phyloP scores from a whole-genome alignment of 129 eudicot genomes.

The Ambrosia trifida region DNA sequence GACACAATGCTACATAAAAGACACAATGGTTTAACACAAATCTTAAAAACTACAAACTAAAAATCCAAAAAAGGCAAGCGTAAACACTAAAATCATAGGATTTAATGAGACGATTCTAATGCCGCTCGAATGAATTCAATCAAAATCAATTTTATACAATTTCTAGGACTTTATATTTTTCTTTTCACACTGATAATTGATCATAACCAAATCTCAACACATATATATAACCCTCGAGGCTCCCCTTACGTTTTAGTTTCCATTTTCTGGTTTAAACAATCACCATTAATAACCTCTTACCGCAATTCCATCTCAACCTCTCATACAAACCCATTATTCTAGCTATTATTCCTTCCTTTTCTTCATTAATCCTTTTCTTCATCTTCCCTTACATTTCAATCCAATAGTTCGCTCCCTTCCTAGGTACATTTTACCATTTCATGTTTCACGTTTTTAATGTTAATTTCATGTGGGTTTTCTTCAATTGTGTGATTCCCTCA shows the following conservation, averaged over 20 bases:
- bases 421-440: background rate
- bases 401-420: background rate
- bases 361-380: constrained; percentile 8
- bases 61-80: no score
- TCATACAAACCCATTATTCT: constrained; percentile 6
- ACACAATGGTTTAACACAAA: no score
- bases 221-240: background rate
- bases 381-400: background rate
- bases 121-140: no score
- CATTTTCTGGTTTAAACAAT: background rate
- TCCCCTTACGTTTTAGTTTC: background rate
- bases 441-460: background rate
- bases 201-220: no score
- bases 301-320: constrained; percentile 14
- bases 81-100: no score
- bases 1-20: no score
- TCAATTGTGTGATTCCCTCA: background rate
- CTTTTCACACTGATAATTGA: no score
- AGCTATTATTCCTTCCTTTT: constrained; percentile 8
- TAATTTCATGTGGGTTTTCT: background rate
- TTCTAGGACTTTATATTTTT: no score
- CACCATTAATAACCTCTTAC: constrained; percentile 2
- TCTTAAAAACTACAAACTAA: no score
- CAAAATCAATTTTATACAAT: no score
- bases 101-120: no score